Evolutionary conservation across 345 rosid species (phyloP), one percentile per base, ranked within the genome.

Genomic region (Eucalyptus erythrocorys): DNA sequence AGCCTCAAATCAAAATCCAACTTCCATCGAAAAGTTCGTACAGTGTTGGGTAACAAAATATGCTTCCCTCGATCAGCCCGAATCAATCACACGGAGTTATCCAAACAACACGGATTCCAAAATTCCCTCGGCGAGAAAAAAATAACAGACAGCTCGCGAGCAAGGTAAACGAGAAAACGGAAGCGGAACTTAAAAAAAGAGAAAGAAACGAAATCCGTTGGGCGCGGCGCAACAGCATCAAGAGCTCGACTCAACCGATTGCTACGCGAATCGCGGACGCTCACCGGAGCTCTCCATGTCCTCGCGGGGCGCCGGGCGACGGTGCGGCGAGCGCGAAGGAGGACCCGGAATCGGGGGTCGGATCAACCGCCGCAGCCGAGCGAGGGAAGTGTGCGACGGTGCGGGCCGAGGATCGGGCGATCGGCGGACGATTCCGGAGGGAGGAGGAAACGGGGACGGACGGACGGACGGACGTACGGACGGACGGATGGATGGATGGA

Each of bases 241-340:
- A 22, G 30, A 76, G 84, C 30, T 22, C 47, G 47, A 40, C 47
- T 0, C 84, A 40, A 19, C 40, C 43, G 42, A 34, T 10, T 37
- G 43, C 81, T 10, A 22, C 40, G 47, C 47, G 47, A 76, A 40
- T 2, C 84, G 47, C 84, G 21, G 30, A 76, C 47, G 90, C 93
- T 87, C 26, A 94, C 95, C 95, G 66, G 92, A 30, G 64, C 30
- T 89, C 43, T 94, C 93, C 95, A 94, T 94, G 89, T 76, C 49
- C 42, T 87, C 37, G 88, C 87, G 68, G 47, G 85, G 82, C 90
- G 89, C 27, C 47, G 47, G 11, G 7, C 15, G 8, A 21, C 82
- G 45, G 82, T 17, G 82, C 45, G 12, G 82, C 82, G 82, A 37
- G 82, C 14, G 45, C 6, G 82, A 34, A 19, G 82, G 27, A 76